These are phyloP conservation scores for Tetrapisispora fleetii DNA, from an alignment of 805 yeast species.

Conservation along the genomic window DNA sequence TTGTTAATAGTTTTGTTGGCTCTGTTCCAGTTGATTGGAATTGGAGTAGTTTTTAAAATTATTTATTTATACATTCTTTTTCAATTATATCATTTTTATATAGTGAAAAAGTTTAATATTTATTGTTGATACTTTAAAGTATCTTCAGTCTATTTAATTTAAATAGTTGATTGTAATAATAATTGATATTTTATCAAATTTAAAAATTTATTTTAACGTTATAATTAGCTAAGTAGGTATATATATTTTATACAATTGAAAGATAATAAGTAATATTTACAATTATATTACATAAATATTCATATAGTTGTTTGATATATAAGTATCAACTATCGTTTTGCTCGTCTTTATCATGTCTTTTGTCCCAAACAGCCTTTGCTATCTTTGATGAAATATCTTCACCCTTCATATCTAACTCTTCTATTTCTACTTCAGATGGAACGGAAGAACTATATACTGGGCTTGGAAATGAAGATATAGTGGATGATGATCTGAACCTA, in stretches of 20 bases:
- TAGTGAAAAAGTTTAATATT: too few species aligned
- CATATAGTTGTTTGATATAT: neutral
- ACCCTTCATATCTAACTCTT: conserved; percentile 6
- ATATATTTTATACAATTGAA: neutral
- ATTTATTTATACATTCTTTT: neutral
- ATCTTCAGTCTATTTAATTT: neutral
- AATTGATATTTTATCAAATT: neutral
- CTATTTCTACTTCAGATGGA: conserved; percentile 19
- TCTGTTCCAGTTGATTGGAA: conserved; percentile 69
- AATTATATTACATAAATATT: neutral
- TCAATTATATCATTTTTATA: neutral
- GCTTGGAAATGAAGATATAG: conserved; percentile 16
- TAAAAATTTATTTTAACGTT: neutral
- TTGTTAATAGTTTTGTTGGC: conserved; percentile 30
- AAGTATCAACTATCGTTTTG: neutral
- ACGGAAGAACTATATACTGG: neutral
- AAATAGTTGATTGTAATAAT: neutral
- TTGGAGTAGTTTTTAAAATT: conserved; percentile 56
- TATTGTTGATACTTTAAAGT: too few species aligned
- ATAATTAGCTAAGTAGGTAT: neutral
- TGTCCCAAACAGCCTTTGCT: conserved; percentile 17
- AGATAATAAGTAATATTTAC: neutral
- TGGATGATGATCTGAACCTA: conserved; percentile 19
- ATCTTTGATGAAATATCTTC: conserved; percentile 14
- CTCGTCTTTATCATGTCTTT: neutral